Base-by-base conservation (phyloP, 148 eudicot species). In the Dysphania ambrosioides region DNA sequence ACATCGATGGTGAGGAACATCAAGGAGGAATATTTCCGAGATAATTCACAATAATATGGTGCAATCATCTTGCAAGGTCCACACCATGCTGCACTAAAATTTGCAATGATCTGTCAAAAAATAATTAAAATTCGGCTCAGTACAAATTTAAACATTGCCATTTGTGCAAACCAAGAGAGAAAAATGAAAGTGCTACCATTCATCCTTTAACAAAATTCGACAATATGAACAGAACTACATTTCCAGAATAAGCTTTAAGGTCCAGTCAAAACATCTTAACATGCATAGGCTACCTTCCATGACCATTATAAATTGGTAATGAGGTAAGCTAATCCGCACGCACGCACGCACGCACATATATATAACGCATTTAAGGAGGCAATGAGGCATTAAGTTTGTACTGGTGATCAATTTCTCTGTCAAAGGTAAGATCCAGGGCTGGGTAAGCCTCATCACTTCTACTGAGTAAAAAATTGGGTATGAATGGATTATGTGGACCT, bases 81-180 rank as follows among this genome's bases (percentile, higher is more conserved):
- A 81, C 98, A 94, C 99, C 99, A 95, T 41, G 90, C 79, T 60
- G 99, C 97, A 79, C 97, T 95, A 70, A 95, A 95, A 77, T 95
- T 95, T 68, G 97, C 99, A 72, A 95, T 34, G 34, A 90, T 91
- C 99, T 95, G 96, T 77, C 72, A 75, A 56, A 77, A 66, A 21
- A 29, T 29, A 31, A 53, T 65, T 55, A 80, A 71, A 32, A 65
- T 57, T 38, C 34, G 9, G 42, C 34, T 24, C n/a, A 5, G 44
- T 53, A 72, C 34, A 10, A 56, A 57, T 38, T 61, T 60, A 1
- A 19, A 21, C 31, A 19, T 18, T 60, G 34, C n/a, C 23, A 47
- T 1, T 53, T 53, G 58, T 53, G 26, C 21, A 16, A 47, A 47
- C 9, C 0, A 42, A 47, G 16, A 13, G 6, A n/a, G 58, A 53